phyloP scores from a whole-genome alignment of 768 basidiomycete genomes.

The Gloeostereum incarnatum region DNA sequence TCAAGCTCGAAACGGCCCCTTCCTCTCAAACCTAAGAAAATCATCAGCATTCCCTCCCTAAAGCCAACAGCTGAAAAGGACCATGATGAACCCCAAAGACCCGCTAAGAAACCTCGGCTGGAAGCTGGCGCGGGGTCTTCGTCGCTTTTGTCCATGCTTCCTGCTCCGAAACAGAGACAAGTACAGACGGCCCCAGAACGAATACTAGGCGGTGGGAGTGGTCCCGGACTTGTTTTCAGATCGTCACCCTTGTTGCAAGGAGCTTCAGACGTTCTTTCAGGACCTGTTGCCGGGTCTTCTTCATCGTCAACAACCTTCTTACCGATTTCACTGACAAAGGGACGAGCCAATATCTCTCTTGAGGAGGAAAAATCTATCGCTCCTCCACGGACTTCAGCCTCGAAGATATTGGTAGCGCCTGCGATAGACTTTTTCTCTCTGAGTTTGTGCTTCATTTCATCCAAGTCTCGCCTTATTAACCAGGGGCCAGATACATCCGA shows the following conservation, averaged over 20 bases:
- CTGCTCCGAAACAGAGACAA: conserved; percentile 54
- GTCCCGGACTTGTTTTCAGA: conserved; percentile 55
- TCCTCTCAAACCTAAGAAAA: conserved; percentile 39
- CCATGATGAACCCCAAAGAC: conserved; percentile 27
- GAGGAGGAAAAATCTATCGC: conserved; percentile 24
- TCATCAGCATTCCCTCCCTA: conserved; percentile 47
- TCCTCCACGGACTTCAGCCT: conserved; percentile 5
- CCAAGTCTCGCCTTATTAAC: too few relatives aligned
- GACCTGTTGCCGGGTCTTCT: conserved; percentile 15
- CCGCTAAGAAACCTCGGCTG: conserved; percentile 49
- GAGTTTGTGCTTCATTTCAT: conserved; percentile 33
- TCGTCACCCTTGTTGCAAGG: conserved; percentile 17
- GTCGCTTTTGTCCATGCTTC: conserved; percentile 63
- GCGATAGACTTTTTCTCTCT: conserved; percentile 63
- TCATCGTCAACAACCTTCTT: conserved; percentile 38
- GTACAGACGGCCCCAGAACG: conserved; percentile 31
- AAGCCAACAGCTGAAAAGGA: conserved; percentile 23
- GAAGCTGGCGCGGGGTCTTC: conserved; percentile 53
- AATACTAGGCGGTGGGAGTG: conserved; percentile 55
- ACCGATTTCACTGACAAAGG: conserved; percentile 51
- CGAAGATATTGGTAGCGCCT: conserved; percentile 17
- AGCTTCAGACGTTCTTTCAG: conserved; percentile 10
- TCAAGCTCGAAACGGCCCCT: conserved; percentile 25
- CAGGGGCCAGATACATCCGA: too few relatives aligned
- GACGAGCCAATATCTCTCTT: conserved; percentile 47